Base-by-base conservation (phyloP, 2,329 filamentous ascomycete species). In the Aspergillus ruber region DNA sequence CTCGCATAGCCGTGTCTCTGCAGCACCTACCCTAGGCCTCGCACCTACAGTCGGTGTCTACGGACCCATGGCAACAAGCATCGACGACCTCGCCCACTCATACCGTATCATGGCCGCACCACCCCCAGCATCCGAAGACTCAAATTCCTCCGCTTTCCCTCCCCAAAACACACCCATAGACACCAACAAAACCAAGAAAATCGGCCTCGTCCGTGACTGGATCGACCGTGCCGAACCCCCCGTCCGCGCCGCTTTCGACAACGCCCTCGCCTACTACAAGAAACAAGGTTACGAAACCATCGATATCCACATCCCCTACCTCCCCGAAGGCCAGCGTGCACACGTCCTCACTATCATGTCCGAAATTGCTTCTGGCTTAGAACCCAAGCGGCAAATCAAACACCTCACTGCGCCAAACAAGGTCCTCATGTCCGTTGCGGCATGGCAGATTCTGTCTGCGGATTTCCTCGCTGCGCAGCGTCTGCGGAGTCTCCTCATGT, bases 101-200 rank as follows among this genome's bases (percentile, higher is more conserved):
- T 96, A 93, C 71, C 83, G 87, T 43, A 65, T 87, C 57, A 89
- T 94, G 78, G 79, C 86, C 2, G 78, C 82, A 45, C 86, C 88
- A 0, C 79, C 95, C 58, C 80, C 84, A 0, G 56, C 57, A 27
- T 54, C 55, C 4, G 67, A 75, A 2, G 78, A 85, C 62, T 72
- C 77, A 0, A 68, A 76, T 6, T 85, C 85, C 15, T 69, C 77
- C 6, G 70, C 76, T 12, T 93, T 94, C 64, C 78, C 79, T 0
- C 43, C 59, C 27, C 74, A 81, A 5, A 81, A 80, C 12, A 54
- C 71, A 6, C 70, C 77, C 3, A 70, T 72, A 0, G 57, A 68
- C 33, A 50, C 43, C 56, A 46, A 56, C 48, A 59, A 61, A 7
- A 75, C 74, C 53, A 85, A 84, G 58, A 71, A 81, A n/a, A 75